Conservation (phyloP, 495 filamentous ascomycete species). For the Penicillium paxilli region DNA sequence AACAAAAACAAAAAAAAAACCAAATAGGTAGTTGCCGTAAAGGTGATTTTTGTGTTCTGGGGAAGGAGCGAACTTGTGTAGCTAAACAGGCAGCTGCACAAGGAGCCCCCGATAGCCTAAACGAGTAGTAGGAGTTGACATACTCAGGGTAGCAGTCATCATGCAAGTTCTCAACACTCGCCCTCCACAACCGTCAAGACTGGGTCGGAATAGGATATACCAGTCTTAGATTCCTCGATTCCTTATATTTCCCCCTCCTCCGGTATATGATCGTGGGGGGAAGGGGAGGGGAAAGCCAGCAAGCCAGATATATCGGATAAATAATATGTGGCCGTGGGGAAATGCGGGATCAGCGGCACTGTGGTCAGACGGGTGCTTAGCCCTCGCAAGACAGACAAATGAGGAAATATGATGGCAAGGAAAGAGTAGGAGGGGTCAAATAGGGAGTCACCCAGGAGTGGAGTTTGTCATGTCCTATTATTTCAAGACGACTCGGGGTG, state of each 20-base stretch:
- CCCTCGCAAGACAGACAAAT: not conserved
- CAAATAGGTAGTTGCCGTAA: conserved; percentile 13
- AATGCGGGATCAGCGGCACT: conserved; percentile 3
- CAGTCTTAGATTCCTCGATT: conserved; percentile 12
- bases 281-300: not conserved
- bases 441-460: not conserved
- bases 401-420: not conserved
- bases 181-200: conserved; percentile 31
- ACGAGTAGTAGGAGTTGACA: conserved; percentile 35
- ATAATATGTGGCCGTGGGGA: not conserved
- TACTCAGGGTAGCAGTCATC: conserved; percentile 53
- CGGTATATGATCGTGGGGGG: conserved; percentile 6
- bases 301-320: not conserved
- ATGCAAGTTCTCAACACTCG: conserved; percentile 35
- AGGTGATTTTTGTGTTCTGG: conserved; percentile 10
- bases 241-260: conserved; percentile 24
- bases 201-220: conserved; percentile 12
- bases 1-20: conserved; percentile 41
- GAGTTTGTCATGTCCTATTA: not conserved
- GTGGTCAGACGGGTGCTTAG: not conserved
- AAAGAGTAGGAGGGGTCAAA: not conserved
- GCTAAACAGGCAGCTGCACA: conserved; percentile 10
- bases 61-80: not conserved
- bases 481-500: conserved; percentile 11
- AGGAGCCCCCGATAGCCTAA: conserved; percentile 18